Conservation (phyloP, 495 filamentous ascomycete genomes). For the Podospora anserina region DNA sequence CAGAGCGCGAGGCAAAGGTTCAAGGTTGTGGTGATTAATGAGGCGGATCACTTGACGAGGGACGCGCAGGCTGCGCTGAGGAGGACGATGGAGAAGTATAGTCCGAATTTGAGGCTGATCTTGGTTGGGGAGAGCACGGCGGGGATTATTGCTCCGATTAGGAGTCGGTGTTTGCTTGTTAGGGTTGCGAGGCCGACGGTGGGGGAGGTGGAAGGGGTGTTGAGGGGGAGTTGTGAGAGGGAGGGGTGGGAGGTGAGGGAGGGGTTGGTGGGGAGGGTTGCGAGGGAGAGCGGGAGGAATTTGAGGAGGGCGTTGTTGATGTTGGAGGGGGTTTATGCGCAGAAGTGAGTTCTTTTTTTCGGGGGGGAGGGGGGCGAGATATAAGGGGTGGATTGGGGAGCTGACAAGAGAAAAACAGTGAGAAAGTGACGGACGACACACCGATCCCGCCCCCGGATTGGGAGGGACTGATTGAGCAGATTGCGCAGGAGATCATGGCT, state of each 20-base stretch:
- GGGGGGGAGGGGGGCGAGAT: not conserved
- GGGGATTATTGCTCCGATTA: conserved; percentile 96
- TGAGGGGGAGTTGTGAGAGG: conserved; percentile 68
- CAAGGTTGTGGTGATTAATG: conserved; percentile 98
- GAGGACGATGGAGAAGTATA: conserved; percentile 99
- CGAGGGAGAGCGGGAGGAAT: conserved; percentile 88
- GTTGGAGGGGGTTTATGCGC: conserved; percentile 94
- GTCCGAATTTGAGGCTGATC: conserved; percentile 86
- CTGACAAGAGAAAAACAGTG: conserved; percentile 49
- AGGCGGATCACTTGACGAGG: conserved; percentile 90
- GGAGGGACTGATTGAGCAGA: conserved; percentile 82
- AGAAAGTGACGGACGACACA: conserved; percentile 83
- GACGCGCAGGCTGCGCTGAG: conserved; percentile 95
- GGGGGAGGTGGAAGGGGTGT: conserved; percentile 73
- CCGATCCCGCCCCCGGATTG: conserved; percentile 93
- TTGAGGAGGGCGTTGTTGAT: conserved; percentile 85
- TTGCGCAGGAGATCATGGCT: conserved; percentile 85
- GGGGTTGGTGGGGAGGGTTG: conserved; percentile 75
- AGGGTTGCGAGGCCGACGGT: conserved; percentile 88
- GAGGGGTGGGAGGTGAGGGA: conserved; percentile 72
- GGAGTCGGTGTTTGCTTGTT: conserved; percentile 82
- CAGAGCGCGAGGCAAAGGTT: conserved; percentile 82
- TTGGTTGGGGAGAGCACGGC: conserved; percentile 90
- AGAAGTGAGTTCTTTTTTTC: conserved; percentile 64
- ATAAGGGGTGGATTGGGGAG: conserved; percentile 5